Evolutionary conservation across 2,329 filamentous ascomycete species (phyloP).

Genomic region (Pseudocercospora cruenta): DNA sequence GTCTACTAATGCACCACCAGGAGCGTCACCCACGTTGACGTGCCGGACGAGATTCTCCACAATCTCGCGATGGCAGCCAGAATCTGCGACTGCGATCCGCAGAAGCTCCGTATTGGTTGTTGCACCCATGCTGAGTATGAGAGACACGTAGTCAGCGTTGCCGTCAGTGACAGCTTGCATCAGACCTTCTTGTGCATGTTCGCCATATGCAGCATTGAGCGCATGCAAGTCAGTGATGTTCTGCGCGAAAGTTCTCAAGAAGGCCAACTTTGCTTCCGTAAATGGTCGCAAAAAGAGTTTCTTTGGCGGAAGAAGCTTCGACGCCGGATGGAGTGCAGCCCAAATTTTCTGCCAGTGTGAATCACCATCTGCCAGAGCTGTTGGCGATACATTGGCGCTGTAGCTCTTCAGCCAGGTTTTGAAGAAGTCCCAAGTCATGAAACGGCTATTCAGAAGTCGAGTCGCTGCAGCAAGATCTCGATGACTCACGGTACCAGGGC

Average conservation of each 20-base stretch:
- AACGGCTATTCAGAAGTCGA: slow-evolving; percentile 38
- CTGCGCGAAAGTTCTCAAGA: slow-evolving; percentile 21
- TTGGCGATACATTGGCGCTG: background rate
- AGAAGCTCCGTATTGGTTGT: slow-evolving; percentile 33
- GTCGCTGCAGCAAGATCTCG: slow-evolving; percentile 29
- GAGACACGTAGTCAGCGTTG: slow-evolving; percentile 26
- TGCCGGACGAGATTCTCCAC: slow-evolving; percentile 30
- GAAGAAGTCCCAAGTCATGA: slow-evolving; percentile 42
- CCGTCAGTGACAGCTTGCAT: slow-evolving; percentile 33
- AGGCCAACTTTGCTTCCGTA: slow-evolving; percentile 15
- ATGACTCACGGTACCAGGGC: slow-evolving; percentile 5
- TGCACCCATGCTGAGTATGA: slow-evolving; percentile 32
- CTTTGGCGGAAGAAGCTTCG: slow-evolving; percentile 28
- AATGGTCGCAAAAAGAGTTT: slow-evolving; percentile 28
- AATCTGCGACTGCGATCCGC: slow-evolving; percentile 37
- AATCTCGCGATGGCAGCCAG: slow-evolving; percentile 36
- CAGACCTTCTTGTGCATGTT: slow-evolving; percentile 36
- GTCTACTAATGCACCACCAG: slow-evolving; percentile 27
- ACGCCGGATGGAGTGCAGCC: slow-evolving; percentile 25
- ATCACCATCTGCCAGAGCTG: background rate
- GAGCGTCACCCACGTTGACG: background rate
- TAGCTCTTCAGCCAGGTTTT: slow-evolving; percentile 29
- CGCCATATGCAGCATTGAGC: slow-evolving; percentile 29
- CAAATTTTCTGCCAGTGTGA: slow-evolving; percentile 21
- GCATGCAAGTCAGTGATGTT: slow-evolving; percentile 15